Evolutionary conservation across 2,329 filamentous ascomycete genomes (phyloP).

Genomic region (Rhexocercosporidium sp.): DNA sequence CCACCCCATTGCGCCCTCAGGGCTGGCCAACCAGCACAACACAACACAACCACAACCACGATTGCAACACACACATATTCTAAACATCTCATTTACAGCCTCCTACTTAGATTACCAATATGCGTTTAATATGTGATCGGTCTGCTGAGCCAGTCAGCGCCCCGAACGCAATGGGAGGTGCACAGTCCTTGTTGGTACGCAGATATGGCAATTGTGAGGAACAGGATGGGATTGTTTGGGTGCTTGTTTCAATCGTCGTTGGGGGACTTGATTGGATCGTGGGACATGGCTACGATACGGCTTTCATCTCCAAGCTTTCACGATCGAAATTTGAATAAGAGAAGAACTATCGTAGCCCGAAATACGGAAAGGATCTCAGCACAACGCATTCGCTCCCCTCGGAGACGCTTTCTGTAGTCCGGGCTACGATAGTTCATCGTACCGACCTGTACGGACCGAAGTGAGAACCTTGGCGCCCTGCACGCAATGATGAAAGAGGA

Average conservation of each 20-base stretch:
- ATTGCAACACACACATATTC: background rate
- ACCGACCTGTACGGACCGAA: slow-evolving; percentile 5
- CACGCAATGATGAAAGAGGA: background rate
- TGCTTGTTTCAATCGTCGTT: background rate
- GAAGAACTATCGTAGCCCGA: background rate
- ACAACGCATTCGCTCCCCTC: no score
- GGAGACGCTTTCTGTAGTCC: background rate
- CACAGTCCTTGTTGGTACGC: background rate
- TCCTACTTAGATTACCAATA: slow-evolving; percentile 1
- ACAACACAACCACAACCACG: background rate
- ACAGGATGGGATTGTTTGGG: background rate
- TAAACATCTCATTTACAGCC: background rate
- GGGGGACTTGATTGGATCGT: no score
- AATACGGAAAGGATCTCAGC: background rate
- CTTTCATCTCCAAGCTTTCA: background rate
- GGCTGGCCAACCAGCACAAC: slow-evolving; percentile 1
- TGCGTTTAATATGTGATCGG: background rate
- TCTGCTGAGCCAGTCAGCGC: background rate
- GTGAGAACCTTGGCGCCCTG: background rate
- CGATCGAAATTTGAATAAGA: background rate
- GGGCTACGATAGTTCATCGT: background rate
- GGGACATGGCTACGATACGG: background rate
- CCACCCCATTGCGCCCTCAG: background rate
- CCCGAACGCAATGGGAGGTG: background rate
- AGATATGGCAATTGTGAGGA: slow-evolving; percentile 5